Percentiles rank a stretch among this genome's conserved stretches.
These are phyloP conservation scores for Fusarium sp. DNA, from an alignment of 2,329 filamentous ascomycete genomes.

Conservation along the genomic window DNA sequence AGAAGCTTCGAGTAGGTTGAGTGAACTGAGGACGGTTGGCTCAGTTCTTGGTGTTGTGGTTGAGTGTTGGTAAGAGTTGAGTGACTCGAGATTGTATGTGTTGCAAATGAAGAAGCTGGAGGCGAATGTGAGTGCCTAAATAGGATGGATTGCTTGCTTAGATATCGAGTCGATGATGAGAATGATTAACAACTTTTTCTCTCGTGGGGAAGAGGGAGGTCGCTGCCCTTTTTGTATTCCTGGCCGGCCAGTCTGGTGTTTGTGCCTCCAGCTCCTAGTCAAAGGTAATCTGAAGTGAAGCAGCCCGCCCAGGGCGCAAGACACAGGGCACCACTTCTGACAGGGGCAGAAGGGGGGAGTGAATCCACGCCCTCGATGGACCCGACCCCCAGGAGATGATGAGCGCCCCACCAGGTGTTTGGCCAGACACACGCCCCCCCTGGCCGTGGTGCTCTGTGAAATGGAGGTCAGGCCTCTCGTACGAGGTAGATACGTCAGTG, in stretches of 20 bases:
- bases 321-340: constrained; percentile 43
- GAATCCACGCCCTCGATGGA: constrained; percentile 20
- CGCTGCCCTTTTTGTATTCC: constrained; percentile 48
- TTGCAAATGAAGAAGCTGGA: constrained; percentile 19
- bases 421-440: constrained; percentile 5
- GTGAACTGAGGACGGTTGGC: constrained; percentile 35
- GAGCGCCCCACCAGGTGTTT: constrained; percentile 21
- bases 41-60: constrained; percentile 39
- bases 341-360: constrained; percentile 29
- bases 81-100: constrained; percentile 20
- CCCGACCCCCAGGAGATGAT: constrained; percentile 31
- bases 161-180: constrained; percentile 39
- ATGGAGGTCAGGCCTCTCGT: constrained; percentile 37
- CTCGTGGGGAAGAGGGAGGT: constrained; percentile 44
- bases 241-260: constrained; percentile 42
- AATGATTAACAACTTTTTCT: constrained; percentile 18
- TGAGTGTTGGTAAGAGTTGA: constrained; percentile 25
- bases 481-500: constrained; percentile 46
- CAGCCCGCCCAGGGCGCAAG: constrained; percentile 44
- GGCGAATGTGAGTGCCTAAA: constrained; percentile 31
- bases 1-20: constrained; percentile 27
- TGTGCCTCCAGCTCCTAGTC: constrained; percentile 44
- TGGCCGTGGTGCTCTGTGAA: constrained; percentile 22
- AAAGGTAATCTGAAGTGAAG: constrained; percentile 51
- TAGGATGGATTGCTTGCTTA: constrained; percentile 27